Evolutionary conservation across 768 basidiomycete species (phyloP), one percentile per base, ranked within the genome.

Genomic region (Cantharellus anzutake): DNA sequence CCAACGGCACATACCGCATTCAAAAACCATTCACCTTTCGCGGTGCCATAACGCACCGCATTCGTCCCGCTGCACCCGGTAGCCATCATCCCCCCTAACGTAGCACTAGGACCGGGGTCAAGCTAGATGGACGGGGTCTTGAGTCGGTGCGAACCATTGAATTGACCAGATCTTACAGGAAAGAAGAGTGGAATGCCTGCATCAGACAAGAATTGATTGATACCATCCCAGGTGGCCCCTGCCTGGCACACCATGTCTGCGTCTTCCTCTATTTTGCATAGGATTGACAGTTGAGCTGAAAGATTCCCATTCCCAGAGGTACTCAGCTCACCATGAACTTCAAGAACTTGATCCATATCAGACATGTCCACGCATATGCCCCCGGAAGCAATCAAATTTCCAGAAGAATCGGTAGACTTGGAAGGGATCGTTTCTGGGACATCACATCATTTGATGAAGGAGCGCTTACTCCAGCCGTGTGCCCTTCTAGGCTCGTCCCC

Each of bases 401-500:
- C 20, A 29, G 20, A 29, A 29, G 20, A 29, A 29, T 29, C 20
- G 20, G 20, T 29, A 29, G 20, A 29, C 20, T 29, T 29, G 44
- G 11, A 48, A 11, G 11, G 29, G 11, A 48, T 48, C 11, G 29
- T 11, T 48, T 48, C 44, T 48, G 44, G 44, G 44, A 7, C 11
- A 48, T 48, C 29, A 11, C 29, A 11, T 48, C 29, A 48, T 48
- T 29, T 11, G 44, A 48, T 11, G 44, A 11, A 11, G 11, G 44
- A 48, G 44, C 11, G 29, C 44, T 48, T 48, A 48, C 44, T 11
- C 44, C 44, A 48, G 44, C 11, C 44, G 44, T 48, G 70, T 94
- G 88, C 0, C 89, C 89, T 68, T 94, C 91, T 7, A 93, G 74
- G 66, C 82, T 84, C 0, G 89, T 94, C 5, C 86, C 90, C 2